A percentile compares a stretch with the other conserved stretches of the same genome.
These are phyloP conservation scores for Leccinum ochraceum DNA, from an alignment of 768 basidiomycete genomes.

Conservation along the genomic window DNA sequence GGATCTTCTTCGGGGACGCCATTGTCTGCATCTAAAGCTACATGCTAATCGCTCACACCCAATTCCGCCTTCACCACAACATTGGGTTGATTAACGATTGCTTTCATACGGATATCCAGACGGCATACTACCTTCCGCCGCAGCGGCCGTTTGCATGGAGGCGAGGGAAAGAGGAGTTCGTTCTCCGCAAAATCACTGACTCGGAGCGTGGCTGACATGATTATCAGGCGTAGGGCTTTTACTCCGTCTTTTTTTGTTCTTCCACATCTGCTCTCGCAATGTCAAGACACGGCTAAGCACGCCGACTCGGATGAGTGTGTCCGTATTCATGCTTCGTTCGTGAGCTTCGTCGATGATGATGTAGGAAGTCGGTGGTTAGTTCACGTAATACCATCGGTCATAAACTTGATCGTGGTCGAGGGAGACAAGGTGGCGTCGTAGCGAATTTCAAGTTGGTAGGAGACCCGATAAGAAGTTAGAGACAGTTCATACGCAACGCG, in stretches of 20 bases:
- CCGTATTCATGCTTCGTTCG: slow-evolving; percentile 97
- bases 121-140: slow-evolving; percentile 18
- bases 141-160: slow-evolving; percentile 47
- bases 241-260: slow-evolving; percentile 63
- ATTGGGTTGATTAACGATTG: slow-evolving; percentile 22
- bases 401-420: slow-evolving; percentile 94
- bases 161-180: slow-evolving; percentile 69
- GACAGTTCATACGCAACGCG: slow-evolving; percentile 93
- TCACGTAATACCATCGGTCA: slow-evolving; percentile 99
- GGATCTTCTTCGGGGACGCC: slow-evolving; percentile 61
- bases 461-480: slow-evolving; percentile 76
- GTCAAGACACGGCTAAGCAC: slow-evolving; percentile 93
- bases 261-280: slow-evolving; percentile 89
- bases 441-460: slow-evolving; percentile 82
- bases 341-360: slow-evolving; percentile 98
- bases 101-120: background rate
- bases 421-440: slow-evolving; percentile 94
- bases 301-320: slow-evolving; percentile 79
- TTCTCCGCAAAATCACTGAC: slow-evolving; percentile 93
- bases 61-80: slow-evolving; percentile 79
- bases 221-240: slow-evolving; percentile 90
- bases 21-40: slow-evolving; percentile 71
- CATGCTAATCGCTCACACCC: slow-evolving; percentile 48
- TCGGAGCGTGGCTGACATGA: slow-evolving; percentile 98
- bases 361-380: slow-evolving; percentile 86